A percentile compares a stretch with the other conserved stretches of the same genome.
Evolutionary conservation across 2,329 filamentous ascomycete species (phyloP).

Genomic region (Fusarium sp.): DNA sequence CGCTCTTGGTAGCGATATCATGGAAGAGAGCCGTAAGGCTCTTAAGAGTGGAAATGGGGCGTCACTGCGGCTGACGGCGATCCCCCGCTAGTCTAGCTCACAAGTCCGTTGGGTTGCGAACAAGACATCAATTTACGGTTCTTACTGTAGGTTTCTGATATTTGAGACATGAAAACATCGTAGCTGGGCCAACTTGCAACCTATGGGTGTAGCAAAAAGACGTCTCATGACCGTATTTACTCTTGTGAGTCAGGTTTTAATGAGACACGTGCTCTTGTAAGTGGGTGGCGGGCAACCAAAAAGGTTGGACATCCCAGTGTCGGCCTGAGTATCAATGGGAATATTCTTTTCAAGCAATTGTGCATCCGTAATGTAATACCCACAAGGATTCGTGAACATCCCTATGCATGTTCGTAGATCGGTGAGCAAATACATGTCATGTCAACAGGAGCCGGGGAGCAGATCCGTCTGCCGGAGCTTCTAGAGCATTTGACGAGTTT

Average conservation of each 20-base stretch:
- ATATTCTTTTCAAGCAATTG: constrained; percentile 3
- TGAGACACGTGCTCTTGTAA: constrained; percentile 37
- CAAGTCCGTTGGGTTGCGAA: constrained; percentile 5
- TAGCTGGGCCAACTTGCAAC: constrained; percentile 30
- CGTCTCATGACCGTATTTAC: constrained; percentile 33
- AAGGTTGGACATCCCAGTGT: not conserved
- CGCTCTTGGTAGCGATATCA: constrained; percentile 29
- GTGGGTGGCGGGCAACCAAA: constrained; percentile 28
- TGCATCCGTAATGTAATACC: constrained; percentile 11
- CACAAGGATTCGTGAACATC: constrained; percentile 9
- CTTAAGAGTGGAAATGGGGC: constrained; percentile 23
- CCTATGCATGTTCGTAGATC: constrained; percentile 15
- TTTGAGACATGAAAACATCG: constrained; percentile 22
- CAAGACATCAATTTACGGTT: constrained; percentile 21
- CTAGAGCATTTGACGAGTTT: constrained; percentile 40
- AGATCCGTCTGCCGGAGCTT: constrained; percentile 35
- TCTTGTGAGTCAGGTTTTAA: constrained; percentile 17
- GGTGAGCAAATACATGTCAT: constrained; percentile 16
- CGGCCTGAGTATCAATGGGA: not conserved
- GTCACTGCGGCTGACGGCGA: constrained; percentile 34
- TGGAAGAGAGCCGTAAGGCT: constrained; percentile 42
- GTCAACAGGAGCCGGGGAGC: constrained; percentile 25
- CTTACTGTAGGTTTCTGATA: constrained; percentile 12
- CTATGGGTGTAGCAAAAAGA: constrained; percentile 32
- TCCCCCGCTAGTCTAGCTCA: constrained; percentile 24